Base-by-base conservation (phyloP, 2,329 filamentous ascomycete genomes). In the Beauveria rudraprayagi region DNA sequence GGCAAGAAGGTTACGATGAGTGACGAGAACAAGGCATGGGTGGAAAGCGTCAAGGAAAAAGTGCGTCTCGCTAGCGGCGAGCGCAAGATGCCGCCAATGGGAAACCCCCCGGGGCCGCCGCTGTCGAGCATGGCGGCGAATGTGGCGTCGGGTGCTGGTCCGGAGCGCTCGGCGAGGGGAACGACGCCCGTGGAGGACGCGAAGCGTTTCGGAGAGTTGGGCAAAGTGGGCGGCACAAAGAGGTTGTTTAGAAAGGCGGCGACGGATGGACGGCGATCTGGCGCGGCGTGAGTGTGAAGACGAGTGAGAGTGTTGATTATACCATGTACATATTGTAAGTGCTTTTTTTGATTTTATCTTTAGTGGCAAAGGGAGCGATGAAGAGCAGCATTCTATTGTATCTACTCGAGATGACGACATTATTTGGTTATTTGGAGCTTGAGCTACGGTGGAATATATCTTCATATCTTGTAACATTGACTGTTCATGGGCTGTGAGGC, bases 31-130 rank as follows among this genome's bases (percentile, higher is more conserved):
- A 80, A 85, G 62, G 85, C 87, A 44, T 94, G 90, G 90, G 88
- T 94, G 10, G 88, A 92, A 72, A 90, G 86, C 64, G 88, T 94
- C 77, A 88, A 91, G 75, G 88, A 90, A 69, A 88, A 90, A 70
- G 90, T 92, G 46, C 83, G 88, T 62, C 80, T 86, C 52, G 88
- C 85, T 63, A 90, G 87, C 68, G 83, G 83, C 61, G 85, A 85
- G 70, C 75, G 74, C 53, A 73, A 73, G 56, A 64, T 71, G 22
- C 58, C 58, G 16, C 58, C 58, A 68, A 74, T 19, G 69, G 65
- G 41, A 56, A 68, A n/a, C 65, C 66, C 26, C 61, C 66, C 17
- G 63, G 51, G 53, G 19, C 56, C 56, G 37, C 51, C 46, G 46
- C 57, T 61, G 30, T 54, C 50, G 24, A 44, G 40, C 30, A 19